Evolutionary conservation across 805 yeast species (phyloP).

Genomic region (Cyberlindnera maritima): DNA sequence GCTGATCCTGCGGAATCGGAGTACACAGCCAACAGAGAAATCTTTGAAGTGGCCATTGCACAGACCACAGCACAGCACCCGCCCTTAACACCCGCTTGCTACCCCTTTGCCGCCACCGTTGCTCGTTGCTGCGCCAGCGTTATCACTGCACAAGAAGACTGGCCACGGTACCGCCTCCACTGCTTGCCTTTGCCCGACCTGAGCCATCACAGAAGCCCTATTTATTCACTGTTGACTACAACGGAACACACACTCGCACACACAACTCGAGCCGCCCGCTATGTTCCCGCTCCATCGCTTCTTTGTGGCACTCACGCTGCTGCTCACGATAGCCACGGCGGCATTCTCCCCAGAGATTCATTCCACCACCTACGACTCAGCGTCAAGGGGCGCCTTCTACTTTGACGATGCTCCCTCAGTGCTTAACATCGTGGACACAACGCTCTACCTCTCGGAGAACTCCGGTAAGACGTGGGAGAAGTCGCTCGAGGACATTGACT

Average conservation of each 20-base stretch:
- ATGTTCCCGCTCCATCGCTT: conserved; percentile 1
- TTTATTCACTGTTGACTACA: too few species aligned
- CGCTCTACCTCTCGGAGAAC: conserved; percentile 44
- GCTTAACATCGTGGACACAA: conserved; percentile 21
- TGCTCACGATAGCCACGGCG: conserved; percentile 4
- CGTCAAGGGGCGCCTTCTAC: conserved; percentile 24
- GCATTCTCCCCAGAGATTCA: conserved; percentile 28
- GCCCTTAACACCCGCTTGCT: neutral
- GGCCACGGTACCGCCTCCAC: too few species aligned
- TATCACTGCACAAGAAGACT: too few species aligned
- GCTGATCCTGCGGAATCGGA: too few species aligned
- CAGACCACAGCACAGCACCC: too few species aligned
- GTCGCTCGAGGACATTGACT: conserved; percentile 32
- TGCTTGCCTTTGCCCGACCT: too few species aligned
- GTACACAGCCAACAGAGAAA: too few species aligned
- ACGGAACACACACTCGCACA: neutral
- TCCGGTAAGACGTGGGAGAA: conserved; percentile 44
- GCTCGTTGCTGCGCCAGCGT: neutral
- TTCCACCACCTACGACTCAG: conserved; percentile 1
- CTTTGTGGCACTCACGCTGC: conserved; percentile 2
- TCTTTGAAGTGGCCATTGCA: too few species aligned
- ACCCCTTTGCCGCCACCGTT: neutral
- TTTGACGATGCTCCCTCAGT: conserved; percentile 33
- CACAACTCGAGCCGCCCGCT: neutral
- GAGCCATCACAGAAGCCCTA: too few species aligned